Evolutionary conservation across 345 rosid species (phyloP).

Genomic region (Hibiscus trionum): DNA sequence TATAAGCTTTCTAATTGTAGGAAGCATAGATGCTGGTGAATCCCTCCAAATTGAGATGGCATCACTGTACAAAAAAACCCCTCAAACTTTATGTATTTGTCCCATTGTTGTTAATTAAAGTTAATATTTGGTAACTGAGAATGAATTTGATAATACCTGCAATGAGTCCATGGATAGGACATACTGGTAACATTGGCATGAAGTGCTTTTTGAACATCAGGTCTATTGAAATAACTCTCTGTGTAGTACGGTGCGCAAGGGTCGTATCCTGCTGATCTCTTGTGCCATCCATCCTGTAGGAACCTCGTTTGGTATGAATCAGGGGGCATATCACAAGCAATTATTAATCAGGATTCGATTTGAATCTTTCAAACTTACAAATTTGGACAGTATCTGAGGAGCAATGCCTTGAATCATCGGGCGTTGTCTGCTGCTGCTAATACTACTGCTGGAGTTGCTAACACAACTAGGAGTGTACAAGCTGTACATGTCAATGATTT

Average conservation of each 20-base stretch:
- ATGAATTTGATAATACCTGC: constrained; percentile 40
- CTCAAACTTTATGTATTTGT: not conserved
- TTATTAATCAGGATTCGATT: not conserved
- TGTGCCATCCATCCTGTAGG: constrained; percentile 43
- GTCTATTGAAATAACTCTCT: constrained; percentile 48
- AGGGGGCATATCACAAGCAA: not conserved
- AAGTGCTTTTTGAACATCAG: constrained; percentile 69
- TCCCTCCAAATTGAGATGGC: constrained; percentile 42
- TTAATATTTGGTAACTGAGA: not conserved
- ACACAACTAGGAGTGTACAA: constrained; percentile 49
- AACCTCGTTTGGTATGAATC: not conserved
- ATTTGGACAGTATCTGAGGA: constrained; percentile 36
- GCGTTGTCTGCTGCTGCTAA: constrained; percentile 25
- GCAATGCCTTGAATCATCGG: constrained; percentile 26
- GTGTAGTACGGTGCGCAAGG: constrained; percentile 58
- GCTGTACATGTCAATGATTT: constrained; percentile 69
- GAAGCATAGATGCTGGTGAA: constrained; percentile 64
- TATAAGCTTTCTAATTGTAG: constrained; percentile 52
- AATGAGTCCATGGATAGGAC: constrained; percentile 66
- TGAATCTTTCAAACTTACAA: constrained; percentile 24
- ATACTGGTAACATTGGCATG: constrained; percentile 62
- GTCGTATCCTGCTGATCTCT: constrained; percentile 58
- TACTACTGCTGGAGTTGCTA: constrained; percentile 8
- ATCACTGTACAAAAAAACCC: constrained; percentile 25
- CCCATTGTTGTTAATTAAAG: not conserved